phyloP scores from a whole-genome alignment of 2,329 filamentous ascomycete species.

The Alternaria tenuissima region DNA sequence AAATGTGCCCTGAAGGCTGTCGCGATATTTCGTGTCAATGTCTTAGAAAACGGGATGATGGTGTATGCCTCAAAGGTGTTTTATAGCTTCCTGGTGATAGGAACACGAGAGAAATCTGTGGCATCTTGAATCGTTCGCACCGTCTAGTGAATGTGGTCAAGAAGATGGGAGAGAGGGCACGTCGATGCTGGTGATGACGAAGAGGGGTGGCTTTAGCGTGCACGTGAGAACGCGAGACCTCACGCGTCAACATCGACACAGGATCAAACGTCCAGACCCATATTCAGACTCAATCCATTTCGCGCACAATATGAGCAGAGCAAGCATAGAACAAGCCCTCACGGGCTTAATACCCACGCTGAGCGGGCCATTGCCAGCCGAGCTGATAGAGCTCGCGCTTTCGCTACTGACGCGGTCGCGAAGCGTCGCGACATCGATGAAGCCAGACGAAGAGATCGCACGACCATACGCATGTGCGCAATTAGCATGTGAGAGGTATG shows the following conservation, averaged over 20 bases:
- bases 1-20: neutral
- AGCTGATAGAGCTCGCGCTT: conserved; percentile 43
- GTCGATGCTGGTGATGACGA: neutral
- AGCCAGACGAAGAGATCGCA: conserved; percentile 49
- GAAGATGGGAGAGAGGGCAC: neutral
- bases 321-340: conserved; percentile 43
- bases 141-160: neutral
- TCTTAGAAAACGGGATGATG: neutral
- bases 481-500: conserved; percentile 84
- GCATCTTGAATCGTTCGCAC: neutral
- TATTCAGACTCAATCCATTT: neutral
- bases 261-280: neutral
- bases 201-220: conserved; percentile 1
- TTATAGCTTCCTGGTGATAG: neutral
- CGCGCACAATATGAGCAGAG: conserved; percentile 25
- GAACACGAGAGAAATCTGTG: neutral
- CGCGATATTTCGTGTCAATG: neutral
- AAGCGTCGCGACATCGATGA: conserved; percentile 59
- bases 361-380: conserved; percentile 43
- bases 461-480: conserved; percentile 50
- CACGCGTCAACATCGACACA: conserved; percentile 13
- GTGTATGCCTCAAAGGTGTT: neutral
- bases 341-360: conserved; percentile 55
- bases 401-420: conserved; percentile 48
- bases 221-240: conserved; percentile 22